Evolutionary conservation across 1,284 basidiomycete species (phyloP).

Genomic region (Apiotrichum veenhuisii): DNA sequence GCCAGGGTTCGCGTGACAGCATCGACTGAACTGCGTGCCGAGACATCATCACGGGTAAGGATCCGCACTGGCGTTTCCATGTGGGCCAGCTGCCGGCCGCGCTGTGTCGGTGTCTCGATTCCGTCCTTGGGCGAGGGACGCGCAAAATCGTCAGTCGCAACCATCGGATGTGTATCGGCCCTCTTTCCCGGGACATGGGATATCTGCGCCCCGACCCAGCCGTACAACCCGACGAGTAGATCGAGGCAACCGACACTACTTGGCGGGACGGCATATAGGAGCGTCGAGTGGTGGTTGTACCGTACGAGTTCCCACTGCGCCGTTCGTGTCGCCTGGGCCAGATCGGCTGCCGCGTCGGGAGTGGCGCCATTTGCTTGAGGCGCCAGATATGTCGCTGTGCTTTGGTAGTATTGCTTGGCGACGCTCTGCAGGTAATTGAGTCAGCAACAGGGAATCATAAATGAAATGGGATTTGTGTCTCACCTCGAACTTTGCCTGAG

Average conservation of each 20-base stretch:
- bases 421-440: slow-evolving; percentile 23
- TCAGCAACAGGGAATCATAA: neutral
- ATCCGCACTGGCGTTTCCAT: slow-evolving; percentile 23
- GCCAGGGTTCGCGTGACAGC: slow-evolving; percentile 30
- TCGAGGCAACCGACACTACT: slow-evolving; percentile 45
- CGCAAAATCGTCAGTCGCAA: slow-evolving; percentile 12
- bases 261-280: slow-evolving; percentile 47
- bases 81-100: slow-evolving; percentile 16
- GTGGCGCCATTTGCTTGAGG: slow-evolving; percentile 9
- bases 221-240: slow-evolving; percentile 42
- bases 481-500: slow-evolving; percentile 45
- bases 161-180: slow-evolving; percentile 15
- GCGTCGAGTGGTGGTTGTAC: slow-evolving; percentile 45
- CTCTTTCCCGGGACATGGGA: slow-evolving; percentile 21
- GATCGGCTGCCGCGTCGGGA: slow-evolving; percentile 19
- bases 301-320: slow-evolving; percentile 45
- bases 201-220: slow-evolving; percentile 40
- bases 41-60: slow-evolving; percentile 18
- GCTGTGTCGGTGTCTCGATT: slow-evolving; percentile 19
- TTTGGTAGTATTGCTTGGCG: slow-evolving; percentile 44
- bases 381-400: slow-evolving; percentile 37
- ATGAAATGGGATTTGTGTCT: neutral
- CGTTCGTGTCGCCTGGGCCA: slow-evolving; percentile 36
- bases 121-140: neutral
- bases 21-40: slow-evolving; percentile 13